phyloP scores from a whole-genome alignment of 2,329 filamentous ascomycete species.

The Lasiodiplodia sp. region DNA sequence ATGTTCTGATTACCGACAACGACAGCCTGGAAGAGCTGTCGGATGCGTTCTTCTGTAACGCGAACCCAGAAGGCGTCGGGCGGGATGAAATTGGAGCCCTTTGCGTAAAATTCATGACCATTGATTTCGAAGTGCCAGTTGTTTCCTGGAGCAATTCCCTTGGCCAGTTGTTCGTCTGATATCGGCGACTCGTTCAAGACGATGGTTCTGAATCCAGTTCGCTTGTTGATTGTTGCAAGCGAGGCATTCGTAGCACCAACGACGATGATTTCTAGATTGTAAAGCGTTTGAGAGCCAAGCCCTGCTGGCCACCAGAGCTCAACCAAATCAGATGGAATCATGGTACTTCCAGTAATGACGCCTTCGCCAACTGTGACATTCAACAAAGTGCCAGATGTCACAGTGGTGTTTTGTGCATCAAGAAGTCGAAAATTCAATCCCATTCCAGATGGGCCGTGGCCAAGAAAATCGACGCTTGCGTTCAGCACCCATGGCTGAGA shows the following conservation, averaged over 20 bases:
- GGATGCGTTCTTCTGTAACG: constrained; percentile 61
- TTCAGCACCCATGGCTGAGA: constrained; percentile 66
- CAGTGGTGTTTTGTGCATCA: constrained; percentile 50
- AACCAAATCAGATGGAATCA: constrained; percentile 53
- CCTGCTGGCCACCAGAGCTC: constrained; percentile 69
- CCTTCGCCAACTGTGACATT: constrained; percentile 50
- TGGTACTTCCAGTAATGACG: constrained; percentile 58
- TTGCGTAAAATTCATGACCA: constrained; percentile 68
- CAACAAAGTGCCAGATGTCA: constrained; percentile 48
- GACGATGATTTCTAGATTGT: constrained; percentile 62
- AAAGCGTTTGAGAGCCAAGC: constrained; percentile 64
- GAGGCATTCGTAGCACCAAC: constrained; percentile 45
- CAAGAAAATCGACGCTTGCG: constrained; percentile 65
- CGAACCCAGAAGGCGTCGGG: constrained; percentile 69
- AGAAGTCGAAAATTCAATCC: constrained; percentile 57
- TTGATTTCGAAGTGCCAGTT: constrained; percentile 73
- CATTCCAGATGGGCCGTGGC: constrained; percentile 53
- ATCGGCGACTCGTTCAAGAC: constrained; percentile 64
- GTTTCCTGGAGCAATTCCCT: constrained; percentile 63
- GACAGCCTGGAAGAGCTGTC: constrained; percentile 61
- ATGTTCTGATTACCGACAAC: constrained; percentile 69
- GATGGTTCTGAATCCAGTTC: constrained; percentile 68
- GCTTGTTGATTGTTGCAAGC: constrained; percentile 58
- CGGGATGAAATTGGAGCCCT: constrained; percentile 69
- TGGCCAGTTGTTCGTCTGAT: constrained; percentile 59